Evolutionary conservation across 805 yeast genomes (phyloP).

Genomic region (Schwanniomyces yamadae): DNA sequence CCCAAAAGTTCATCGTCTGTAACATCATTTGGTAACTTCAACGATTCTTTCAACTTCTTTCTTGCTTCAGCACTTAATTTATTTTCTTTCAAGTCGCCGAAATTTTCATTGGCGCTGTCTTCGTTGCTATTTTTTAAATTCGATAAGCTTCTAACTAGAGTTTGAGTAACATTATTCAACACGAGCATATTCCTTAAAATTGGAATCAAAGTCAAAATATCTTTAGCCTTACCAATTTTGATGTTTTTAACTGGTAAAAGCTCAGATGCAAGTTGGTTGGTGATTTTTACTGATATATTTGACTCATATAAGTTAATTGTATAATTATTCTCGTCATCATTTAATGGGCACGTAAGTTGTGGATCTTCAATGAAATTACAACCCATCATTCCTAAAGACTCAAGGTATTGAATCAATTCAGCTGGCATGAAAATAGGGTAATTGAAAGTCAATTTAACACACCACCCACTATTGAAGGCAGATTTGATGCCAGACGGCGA

Average conservation of each 20-base stretch:
- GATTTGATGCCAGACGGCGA: slow-evolving; percentile 4
- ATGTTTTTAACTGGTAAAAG: slow-evolving; percentile 23
- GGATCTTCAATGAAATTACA: not conserved
- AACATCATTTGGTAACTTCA: slow-evolving; percentile 34
- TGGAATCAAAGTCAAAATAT: slow-evolving; percentile 25
- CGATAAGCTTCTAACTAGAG: not conserved
- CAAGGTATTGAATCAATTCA: slow-evolving; percentile 30
- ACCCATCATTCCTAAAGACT: slow-evolving; percentile 7
- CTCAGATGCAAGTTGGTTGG: slow-evolving; percentile 8
- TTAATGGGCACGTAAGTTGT: slow-evolving; percentile 6
- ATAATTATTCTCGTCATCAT: slow-evolving; percentile 10
- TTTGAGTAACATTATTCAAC: slow-evolving; percentile 18
- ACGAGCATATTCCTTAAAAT: slow-evolving; percentile 32
- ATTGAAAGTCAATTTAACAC: slow-evolving; percentile 23
- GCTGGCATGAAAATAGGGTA: slow-evolving; percentile 27
- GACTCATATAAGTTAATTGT: not conserved
- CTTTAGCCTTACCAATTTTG: slow-evolving; percentile 21
- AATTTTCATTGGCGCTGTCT: not conserved
- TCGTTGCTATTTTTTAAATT: slow-evolving; percentile 2
- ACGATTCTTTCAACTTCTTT: slow-evolving; percentile 31
- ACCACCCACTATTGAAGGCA: slow-evolving; percentile 19
- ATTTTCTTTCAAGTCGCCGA: slow-evolving; percentile 2
- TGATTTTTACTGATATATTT: slow-evolving; percentile 1
- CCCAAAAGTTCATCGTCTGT: slow-evolving; percentile 40
- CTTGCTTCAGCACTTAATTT: slow-evolving; percentile 22